A percentile compares a stretch with the other conserved stretches of the same genome.
Conservation (phyloP, 768 basidiomycete genomes). For the Tulasnella calospora region DNA sequence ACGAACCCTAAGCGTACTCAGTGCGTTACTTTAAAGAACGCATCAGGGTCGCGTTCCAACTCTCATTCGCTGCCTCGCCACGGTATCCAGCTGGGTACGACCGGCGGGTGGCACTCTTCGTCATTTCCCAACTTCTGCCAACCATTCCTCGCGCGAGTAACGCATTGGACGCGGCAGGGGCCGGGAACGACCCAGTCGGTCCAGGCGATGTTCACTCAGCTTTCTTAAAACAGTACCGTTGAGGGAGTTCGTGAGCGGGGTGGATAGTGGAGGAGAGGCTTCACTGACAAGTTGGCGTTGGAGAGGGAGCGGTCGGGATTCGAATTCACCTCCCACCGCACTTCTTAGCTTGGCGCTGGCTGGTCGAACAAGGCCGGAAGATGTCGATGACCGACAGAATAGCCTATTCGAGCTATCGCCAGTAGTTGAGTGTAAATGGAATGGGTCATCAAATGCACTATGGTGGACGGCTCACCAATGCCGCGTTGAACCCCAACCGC, state of each 20-base stretch:
- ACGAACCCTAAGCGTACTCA: background rate
- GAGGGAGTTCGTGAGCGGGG: background rate
- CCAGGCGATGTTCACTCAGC: background rate
- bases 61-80: slow-evolving; percentile 3
- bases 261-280: background rate
- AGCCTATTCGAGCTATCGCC: background rate
- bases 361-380: background rate
- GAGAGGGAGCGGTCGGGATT: background rate
- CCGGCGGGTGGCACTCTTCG: background rate
- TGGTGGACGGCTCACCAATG: no score
- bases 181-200: slow-evolving; percentile 17
- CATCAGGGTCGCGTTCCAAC: slow-evolving; percentile 14
- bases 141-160: background rate
- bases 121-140: background rate
- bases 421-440: background rate
- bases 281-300: background rate
- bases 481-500: no score
- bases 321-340: background rate
- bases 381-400: background rate
- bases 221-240: background rate
- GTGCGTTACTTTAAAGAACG: background rate
- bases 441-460: background rate
- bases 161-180: slow-evolving; percentile 1
- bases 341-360: no score
- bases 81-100: slow-evolving; percentile 21